Evolutionary conservation across 768 basidiomycete genomes (phyloP).

Genomic region (Epithele typhae): DNA sequence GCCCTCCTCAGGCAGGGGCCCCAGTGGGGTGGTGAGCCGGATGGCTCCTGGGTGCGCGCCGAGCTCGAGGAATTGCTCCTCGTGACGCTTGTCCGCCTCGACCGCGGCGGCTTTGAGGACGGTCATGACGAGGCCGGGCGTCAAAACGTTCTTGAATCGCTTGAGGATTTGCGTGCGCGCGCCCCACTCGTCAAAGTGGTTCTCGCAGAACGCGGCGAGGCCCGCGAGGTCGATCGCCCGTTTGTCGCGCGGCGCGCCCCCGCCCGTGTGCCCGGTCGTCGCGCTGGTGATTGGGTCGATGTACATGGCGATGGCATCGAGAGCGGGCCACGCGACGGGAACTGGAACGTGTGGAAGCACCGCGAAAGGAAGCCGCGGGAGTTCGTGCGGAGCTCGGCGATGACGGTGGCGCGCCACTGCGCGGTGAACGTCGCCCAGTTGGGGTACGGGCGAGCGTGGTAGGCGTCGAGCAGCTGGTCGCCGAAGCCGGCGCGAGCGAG

Average conservation of each 20-base stretch:
- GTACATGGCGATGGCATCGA: constrained; percentile 21
- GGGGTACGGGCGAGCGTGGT: constrained; percentile 1
- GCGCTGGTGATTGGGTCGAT: constrained; percentile 20
- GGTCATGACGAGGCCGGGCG: constrained; percentile 19
- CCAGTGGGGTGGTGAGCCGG: constrained; percentile 20
- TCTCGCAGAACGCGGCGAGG: constrained; percentile 23
- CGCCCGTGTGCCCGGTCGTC: constrained; percentile 9
- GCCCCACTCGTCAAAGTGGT: constrained; percentile 26
- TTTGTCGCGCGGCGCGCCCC: constrained; percentile 15
- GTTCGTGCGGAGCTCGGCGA: constrained; percentile 24
- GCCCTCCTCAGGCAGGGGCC: constrained; percentile 14
- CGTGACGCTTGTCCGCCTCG: constrained; percentile 29
- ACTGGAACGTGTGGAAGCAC: constrained; percentile 6
- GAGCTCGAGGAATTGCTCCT: constrained; percentile 15
- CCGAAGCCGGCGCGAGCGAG: constrained; percentile 26
- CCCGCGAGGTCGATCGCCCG: constrained; percentile 20
- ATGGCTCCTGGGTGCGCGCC: constrained; percentile 11
- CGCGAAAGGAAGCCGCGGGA: constrained; percentile 17
- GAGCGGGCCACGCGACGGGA: constrained; percentile 20
- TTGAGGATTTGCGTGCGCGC: constrained; percentile 17
- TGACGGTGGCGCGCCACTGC: constrained; percentile 21
- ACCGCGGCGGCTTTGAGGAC: constrained; percentile 23
- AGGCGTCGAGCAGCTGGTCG: constrained; percentile 21
- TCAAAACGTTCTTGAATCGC: constrained; percentile 20
- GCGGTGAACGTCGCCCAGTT: constrained; percentile 19